Evolutionary conservation across 202 grass and related monocot genomes (phyloP), one percentile per base, ranked within the genome.

Genomic region (Sporobolus alterniflorus): DNA sequence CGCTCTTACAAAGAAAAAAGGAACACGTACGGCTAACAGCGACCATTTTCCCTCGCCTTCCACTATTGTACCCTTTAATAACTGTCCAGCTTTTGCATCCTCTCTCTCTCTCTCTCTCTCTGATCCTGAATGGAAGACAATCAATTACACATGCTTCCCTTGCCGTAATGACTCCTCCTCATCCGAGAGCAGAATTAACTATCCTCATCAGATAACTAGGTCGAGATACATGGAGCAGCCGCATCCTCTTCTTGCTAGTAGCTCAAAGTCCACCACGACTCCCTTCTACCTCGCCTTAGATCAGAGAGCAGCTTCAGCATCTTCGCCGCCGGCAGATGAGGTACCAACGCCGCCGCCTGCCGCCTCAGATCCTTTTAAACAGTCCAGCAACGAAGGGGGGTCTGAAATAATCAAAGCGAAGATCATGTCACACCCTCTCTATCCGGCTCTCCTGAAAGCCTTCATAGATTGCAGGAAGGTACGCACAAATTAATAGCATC

Each of bases 391-490:
- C 75, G 88, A 74, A 21, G 72, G 49, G 60, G 78, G 62, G 15
- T 69, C 78, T 2, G 89, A 82, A 54, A 78, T 75, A n/a, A 73
- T 92, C 74, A 91, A 96, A 85, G 86, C 79, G 0, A 90, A 84
- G 83, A 96, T 96, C 73, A 81, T 82, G 67, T 93, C 91, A 7
- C 94, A 96, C 33, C 83, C 29, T 34, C 88, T 84, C 71, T 96
- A 96, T 74, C 86, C 94, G 17, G 67, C 70, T 79, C 86, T 97
- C 42, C 66, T 97, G 30, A 84, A 73, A 89, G 87, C 94, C 28
- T 97, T 86, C 81, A 91, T 97, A 73, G 89, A 97, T 67, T 97
- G 88, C 70, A 89, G 85, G 51, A 97, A 96, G 94, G 94, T 93
- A 63, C 21, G 60, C 40, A 14, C 16, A 33, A 32, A 54, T 4